Percentiles rank a stretch among this genome's conserved stretches.
Conservation (phyloP, 1,284 basidiomycete genomes). For the Golubevia sp. region DNA sequence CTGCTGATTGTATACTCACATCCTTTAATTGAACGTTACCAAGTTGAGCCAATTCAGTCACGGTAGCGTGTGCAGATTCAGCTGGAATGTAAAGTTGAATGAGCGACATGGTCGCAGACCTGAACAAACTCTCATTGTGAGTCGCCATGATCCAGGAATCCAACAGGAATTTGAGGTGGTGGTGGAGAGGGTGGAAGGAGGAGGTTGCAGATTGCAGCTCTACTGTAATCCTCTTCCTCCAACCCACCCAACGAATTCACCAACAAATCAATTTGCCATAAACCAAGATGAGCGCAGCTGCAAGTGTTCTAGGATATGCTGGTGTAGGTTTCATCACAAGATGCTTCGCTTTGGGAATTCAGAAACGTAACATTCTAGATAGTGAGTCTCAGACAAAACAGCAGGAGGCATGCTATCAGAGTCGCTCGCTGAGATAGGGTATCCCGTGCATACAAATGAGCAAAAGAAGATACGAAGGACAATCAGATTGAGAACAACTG, state of each 20-base stretch:
- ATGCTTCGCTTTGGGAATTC: constrained; percentile 55
- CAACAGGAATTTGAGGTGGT: too few relatives aligned
- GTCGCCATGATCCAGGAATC: too few relatives aligned
- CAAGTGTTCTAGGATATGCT: constrained; percentile 53
- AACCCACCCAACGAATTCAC: too few relatives aligned
- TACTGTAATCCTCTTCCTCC: too few relatives aligned
- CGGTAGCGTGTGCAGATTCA: constrained; percentile 58
- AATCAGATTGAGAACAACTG: too few relatives aligned
- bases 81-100: constrained; percentile 61
- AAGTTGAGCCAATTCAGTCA: constrained; percentile 53
- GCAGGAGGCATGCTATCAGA: too few relatives aligned
- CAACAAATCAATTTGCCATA: neutral
- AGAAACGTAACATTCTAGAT: constrained; percentile 58
- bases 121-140: constrained; percentile 51
- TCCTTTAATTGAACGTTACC: constrained; percentile 60
- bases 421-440: too few relatives aligned
- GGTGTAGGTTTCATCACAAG: constrained; percentile 55
- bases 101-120: constrained; percentile 60
- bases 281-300: constrained; percentile 8
- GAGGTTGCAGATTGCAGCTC: too few relatives aligned
- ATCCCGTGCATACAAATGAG: too few relatives aligned
- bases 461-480: too few relatives aligned
- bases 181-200: too few relatives aligned
- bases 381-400: constrained; percentile 27
- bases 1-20: constrained; percentile 9